Percentiles rank a stretch among this genome's conserved stretches.
These are phyloP conservation scores for Curvularia lunata DNA, from an alignment of 2,329 filamentous ascomycete species.

Conservation along the genomic window DNA sequence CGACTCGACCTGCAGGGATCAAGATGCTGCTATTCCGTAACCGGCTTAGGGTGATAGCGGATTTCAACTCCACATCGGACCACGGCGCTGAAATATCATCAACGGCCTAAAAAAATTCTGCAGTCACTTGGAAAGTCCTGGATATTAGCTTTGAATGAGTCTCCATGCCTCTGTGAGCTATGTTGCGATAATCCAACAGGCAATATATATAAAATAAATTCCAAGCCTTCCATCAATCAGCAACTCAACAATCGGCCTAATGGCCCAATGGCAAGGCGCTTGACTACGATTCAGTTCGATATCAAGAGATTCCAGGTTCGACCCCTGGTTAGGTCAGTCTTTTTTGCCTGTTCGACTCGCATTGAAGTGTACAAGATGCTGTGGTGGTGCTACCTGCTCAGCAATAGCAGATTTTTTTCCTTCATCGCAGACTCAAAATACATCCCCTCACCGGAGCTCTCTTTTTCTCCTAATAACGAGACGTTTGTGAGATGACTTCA, in stretches of 20 bases:
- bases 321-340: slow-evolving; percentile 7
- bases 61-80: slow-evolving; percentile 2
- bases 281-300: slow-evolving; percentile 55
- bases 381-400: not conserved
- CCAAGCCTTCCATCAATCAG: not conserved
- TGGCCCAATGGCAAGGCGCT: slow-evolving; percentile 65
- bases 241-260: slow-evolving; percentile 25
- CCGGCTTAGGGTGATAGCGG: not conserved
- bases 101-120: not conserved
- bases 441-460: no score
- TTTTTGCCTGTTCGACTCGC: not conserved
- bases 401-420: not conserved
- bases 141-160: no score
- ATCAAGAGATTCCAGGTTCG: slow-evolving; percentile 11
- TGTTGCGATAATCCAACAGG: no score
- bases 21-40: not conserved
- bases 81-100: not conserved
- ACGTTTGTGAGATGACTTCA: no score
- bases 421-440: not conserved
- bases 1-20: not conserved
- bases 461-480: no score
- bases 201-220: not conserved
- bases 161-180: no score
- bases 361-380: no score
- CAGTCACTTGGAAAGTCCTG: not conserved